phyloP scores from a whole-genome alignment of 2,329 filamentous ascomycete species.

The Dactylonectria macrodidyma region DNA sequence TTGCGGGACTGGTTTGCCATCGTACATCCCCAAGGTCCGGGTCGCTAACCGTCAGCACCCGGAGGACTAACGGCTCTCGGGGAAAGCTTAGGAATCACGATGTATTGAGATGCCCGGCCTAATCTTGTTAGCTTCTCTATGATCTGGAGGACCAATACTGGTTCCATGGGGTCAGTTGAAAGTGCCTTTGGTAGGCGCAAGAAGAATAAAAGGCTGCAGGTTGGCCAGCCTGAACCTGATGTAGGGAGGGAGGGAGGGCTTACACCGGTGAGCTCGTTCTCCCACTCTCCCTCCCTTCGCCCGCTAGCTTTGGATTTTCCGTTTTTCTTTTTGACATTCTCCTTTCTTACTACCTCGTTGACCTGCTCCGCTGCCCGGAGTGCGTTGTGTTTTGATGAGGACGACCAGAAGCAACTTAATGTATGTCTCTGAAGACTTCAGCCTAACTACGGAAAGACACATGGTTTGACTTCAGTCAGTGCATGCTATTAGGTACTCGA shows the following conservation, averaged over 20 bases:
- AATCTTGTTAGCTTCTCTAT: background rate
- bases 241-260: background rate
- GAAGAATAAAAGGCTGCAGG: background rate
- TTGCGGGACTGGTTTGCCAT: background rate
- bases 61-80: background rate
- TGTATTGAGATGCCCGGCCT: background rate
- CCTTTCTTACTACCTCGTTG: background rate
- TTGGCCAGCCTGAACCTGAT: background rate
- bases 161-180: background rate
- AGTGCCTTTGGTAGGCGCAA: background rate
- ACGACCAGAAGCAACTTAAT: background rate
- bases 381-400: background rate
- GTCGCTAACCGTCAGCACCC: background rate
- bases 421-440: background rate
- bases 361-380: background rate
- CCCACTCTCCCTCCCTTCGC: background rate
- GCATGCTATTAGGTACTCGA: background rate
- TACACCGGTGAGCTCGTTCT: background rate
- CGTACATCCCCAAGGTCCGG: background rate
- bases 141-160: background rate
- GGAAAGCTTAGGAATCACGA: conserved; percentile 1
- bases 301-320: background rate
- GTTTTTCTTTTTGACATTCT: background rate
- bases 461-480: background rate
- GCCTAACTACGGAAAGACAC: background rate